Percentiles rank a stretch among this genome's conserved stretches.
Evolutionary conservation across 768 basidiomycete species (phyloP).

Genomic region (Russula sp.): DNA sequence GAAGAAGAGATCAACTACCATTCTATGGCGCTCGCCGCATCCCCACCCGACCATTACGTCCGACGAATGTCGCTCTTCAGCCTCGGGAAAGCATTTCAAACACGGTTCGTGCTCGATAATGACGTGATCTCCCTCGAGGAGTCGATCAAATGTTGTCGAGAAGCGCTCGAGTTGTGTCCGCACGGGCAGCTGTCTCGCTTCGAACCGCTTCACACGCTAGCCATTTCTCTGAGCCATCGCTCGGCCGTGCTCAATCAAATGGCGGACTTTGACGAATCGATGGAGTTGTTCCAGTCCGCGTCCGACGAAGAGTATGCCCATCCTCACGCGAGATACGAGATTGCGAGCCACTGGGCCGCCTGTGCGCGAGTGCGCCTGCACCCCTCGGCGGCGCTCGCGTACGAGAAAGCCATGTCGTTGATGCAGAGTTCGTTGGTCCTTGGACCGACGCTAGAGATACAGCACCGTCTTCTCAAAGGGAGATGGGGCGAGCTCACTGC

Average conservation of each 20-base stretch:
- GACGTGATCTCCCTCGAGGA: neutral
- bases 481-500: neutral
- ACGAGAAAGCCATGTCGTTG: constrained; percentile 2
- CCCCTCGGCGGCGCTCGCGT: neutral
- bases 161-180: constrained; percentile 4
- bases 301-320: neutral
- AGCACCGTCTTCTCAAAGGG: neutral
- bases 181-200: constrained; percentile 13
- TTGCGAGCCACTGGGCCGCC: constrained; percentile 6
- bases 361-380: neutral
- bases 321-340: neutral
- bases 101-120: neutral
- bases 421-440: neutral
- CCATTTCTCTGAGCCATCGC: neutral
- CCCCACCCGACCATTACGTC: constrained; percentile 1
- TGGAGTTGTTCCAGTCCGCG: constrained; percentile 2
- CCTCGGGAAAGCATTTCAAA: neutral
- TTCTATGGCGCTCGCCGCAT: constrained; percentile 3
- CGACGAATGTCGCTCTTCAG: constrained; percentile 2
- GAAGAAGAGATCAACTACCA: constrained; percentile 7
- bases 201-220: constrained; percentile 5
- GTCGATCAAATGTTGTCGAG: constrained; percentile 5
- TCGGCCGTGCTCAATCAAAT: neutral
- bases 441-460: constrained; percentile 3
- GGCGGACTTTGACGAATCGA: constrained; percentile 3